phyloP scores from a whole-genome alignment of 192 early-diverging fungal species.

The Entomortierella parvispora region DNA sequence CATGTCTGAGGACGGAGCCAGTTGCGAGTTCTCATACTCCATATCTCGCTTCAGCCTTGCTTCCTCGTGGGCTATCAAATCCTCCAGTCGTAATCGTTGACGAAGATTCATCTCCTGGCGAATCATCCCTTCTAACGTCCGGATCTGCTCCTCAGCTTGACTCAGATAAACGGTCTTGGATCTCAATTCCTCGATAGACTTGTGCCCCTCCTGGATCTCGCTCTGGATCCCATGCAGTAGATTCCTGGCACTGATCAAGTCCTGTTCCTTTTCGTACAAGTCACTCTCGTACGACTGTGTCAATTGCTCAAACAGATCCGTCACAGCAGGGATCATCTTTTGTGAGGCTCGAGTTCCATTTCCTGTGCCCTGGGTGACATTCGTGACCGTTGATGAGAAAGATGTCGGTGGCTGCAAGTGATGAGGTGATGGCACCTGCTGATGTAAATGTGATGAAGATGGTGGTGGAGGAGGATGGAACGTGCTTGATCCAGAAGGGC shows the following conservation, averaged over 20 bases:
- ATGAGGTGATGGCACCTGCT: no score
- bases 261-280: slow-evolving; percentile 53
- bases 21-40: slow-evolving; percentile 12
- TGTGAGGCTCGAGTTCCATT: slow-evolving; percentile 12
- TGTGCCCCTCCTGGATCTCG: slow-evolving; percentile 46
- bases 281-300: slow-evolving; percentile 58
- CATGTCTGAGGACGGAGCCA: neutral
- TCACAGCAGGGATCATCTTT: slow-evolving; percentile 48
- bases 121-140: slow-evolving; percentile 31
- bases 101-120: slow-evolving; percentile 41
- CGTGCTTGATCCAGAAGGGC: no score
- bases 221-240: slow-evolving; percentile 37
- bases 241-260: slow-evolving; percentile 47
- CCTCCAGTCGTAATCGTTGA: slow-evolving; percentile 46
- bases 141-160: slow-evolving; percentile 34
- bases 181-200: slow-evolving; percentile 30
- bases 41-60: slow-evolving; percentile 19
- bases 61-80: slow-evolving; percentile 35
- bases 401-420: no score
- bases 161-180: slow-evolving; percentile 29
- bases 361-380: no score
- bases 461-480: no score
- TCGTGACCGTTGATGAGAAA: neutral
- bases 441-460: no score
- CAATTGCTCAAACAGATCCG: slow-evolving; percentile 56